Base-by-base conservation (phyloP, 306 rosid genomes). In the Cicer arietinum region DNA sequence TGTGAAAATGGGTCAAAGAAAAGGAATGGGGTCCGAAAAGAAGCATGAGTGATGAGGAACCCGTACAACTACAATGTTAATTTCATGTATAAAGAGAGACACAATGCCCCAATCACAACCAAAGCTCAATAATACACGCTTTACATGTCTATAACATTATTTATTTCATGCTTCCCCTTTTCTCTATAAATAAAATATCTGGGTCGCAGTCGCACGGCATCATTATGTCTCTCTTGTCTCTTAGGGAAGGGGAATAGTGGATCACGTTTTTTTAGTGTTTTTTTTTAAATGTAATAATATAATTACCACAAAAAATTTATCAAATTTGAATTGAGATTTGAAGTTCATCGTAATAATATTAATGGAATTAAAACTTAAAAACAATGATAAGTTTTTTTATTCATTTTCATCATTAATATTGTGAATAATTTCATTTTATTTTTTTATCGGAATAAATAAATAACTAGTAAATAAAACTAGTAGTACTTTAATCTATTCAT, bases 1-100 rank as follows among this genome's bases (percentile, higher is more conserved):
- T 69, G 22, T 14, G 8, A 6, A 6, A 46, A 71, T 79, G 78
- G 83, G 74, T 73, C 56, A 57, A 47, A 73, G 25, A 73, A 73
- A 16, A 13, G 60, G 18, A 40, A 46, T 30, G 37, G 11, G 45
- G 63, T 50, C 30, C 46, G 6, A 22, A 43, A 7, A 14, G 16
- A 45, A 54, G 59, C 22, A 54, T 65, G 73, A 30, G 42, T 9
- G 4, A 7, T 53, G 64, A 13, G 44, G 22, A 58, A 61, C 68
- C 77, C 42, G 22, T 60, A 30, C 37, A 3, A 30, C 37, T 64
- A 74, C 59, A 61, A 46, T 45, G 30, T 8, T 1, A 41, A 22
- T 8, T 53, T 14, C 20, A 76, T 13, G 48, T 58, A 3, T 7
- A 69, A 2, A 25, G 37, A 30, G 37, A 18, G 46, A 50, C 71